Evolutionary conservation across 2,329 filamentous ascomycete species (phyloP).

Genomic region (Tolypocladium tropicale): DNA sequence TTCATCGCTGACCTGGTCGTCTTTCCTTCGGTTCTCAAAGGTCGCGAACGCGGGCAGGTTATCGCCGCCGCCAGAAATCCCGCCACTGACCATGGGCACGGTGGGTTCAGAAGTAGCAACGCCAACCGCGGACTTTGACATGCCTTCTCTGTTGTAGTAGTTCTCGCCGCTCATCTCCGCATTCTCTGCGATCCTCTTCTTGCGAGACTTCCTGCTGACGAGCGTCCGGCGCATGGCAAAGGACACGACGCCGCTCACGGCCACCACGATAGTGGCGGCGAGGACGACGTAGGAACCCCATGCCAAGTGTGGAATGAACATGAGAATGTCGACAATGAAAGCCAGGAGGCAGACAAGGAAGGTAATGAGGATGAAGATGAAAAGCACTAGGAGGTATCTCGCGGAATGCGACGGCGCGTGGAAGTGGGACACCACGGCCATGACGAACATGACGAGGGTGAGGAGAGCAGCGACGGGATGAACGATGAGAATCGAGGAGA

Average conservation of each 20-base stretch:
- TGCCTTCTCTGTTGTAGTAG: conserved; percentile 66
- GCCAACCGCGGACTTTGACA: conserved; percentile 35
- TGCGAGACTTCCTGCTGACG: conserved; percentile 84
- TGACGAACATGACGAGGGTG: conserved; percentile 71
- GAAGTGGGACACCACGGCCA: conserved; percentile 75
- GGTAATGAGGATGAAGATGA: conserved; percentile 79
- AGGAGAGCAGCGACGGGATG: conserved; percentile 85
- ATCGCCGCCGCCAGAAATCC: conserved; percentile 37
- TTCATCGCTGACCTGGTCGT: conserved; percentile 56
- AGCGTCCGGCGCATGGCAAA: conserved; percentile 92
- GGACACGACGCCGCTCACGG: conserved; percentile 71
- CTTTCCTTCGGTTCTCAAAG: conserved; percentile 57
- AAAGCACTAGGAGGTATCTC: conserved; percentile 72
- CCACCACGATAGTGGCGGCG: conserved; percentile 76
- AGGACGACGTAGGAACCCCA: conserved; percentile 95
- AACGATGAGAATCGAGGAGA: conserved; percentile 86
- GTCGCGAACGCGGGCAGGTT: conserved; percentile 47
- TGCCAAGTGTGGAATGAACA: conserved; percentile 87
- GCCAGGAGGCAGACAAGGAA: conserved; percentile 75
- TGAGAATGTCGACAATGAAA: conserved; percentile 84
- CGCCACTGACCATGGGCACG: conserved; percentile 45
- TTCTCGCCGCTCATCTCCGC: conserved; percentile 95
- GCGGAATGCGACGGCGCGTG: conserved; percentile 84
- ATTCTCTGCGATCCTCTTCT: conserved; percentile 84
- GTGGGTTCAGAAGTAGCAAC: conserved; percentile 41